Evolutionary conservation across 441 rosid genomes (phyloP).

Genomic region (Jatropha podagrica): DNA sequence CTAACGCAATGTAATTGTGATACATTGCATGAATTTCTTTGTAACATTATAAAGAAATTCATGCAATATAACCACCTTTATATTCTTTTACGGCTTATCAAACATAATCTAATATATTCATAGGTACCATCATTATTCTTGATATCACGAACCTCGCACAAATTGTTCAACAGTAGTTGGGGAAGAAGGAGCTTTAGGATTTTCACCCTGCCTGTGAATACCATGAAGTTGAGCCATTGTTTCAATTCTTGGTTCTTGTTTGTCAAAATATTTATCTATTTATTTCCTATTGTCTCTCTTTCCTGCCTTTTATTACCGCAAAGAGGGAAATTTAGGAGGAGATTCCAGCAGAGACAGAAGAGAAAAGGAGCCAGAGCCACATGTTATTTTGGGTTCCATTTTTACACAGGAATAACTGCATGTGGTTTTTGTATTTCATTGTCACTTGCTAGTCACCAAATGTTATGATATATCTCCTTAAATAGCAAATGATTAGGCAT

Average conservation of each 20-base stretch:
- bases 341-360: background rate
- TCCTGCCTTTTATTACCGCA: background rate
- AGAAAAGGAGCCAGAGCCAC: constrained; percentile 26
- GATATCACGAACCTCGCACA: constrained; percentile 40
- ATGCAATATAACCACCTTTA: too few relatives aligned
- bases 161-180: constrained; percentile 44
- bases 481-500: background rate
- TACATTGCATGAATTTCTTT: too few relatives aligned
- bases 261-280: background rate
- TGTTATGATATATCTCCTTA: background rate
- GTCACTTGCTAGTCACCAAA: constrained; percentile 6
- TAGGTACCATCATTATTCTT: too few relatives aligned
- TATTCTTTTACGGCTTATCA: background rate
- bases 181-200: constrained; percentile 28
- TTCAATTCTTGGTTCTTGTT: constrained; percentile 32
- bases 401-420: constrained; percentile 26
- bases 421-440: background rate
- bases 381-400: constrained; percentile 16
- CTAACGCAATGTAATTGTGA: too few relatives aligned
- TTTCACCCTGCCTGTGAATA: constrained; percentile 34
- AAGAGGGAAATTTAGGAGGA: constrained; percentile 26
- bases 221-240: constrained; percentile 39
- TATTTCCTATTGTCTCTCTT: constrained; percentile 10
- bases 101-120: background rate
- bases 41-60: too few relatives aligned